phyloP scores from a whole-genome alignment of 2,329 filamentous ascomycete genomes.

The Apiospora aurea region DNA sequence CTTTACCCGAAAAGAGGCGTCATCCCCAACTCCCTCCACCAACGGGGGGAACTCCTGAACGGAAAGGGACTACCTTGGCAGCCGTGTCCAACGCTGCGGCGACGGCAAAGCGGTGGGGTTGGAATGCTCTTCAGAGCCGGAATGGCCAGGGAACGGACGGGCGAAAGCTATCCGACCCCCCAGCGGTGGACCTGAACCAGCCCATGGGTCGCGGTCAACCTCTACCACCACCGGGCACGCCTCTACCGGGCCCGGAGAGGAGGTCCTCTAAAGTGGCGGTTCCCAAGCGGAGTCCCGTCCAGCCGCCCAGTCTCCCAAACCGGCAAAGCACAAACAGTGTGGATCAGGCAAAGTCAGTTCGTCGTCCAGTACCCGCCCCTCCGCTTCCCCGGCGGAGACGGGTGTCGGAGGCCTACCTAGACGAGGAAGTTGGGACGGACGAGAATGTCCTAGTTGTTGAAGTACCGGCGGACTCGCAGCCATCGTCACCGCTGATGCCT shows the following conservation, averaged over 20 bases:
- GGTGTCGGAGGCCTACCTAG: conserved; percentile 38
- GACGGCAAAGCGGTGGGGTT: conserved; percentile 44
- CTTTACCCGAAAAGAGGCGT: conserved; percentile 39
- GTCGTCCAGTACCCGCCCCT: conserved; percentile 38
- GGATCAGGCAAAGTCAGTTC: conserved; percentile 36
- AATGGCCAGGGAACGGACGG: conserved; percentile 38
- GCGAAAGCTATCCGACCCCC: conserved; percentile 41
- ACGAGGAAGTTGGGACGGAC: conserved; percentile 33
- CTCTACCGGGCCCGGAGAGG: conserved; percentile 41
- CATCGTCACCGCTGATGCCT: conserved; percentile 38
- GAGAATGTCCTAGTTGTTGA: conserved; percentile 43
- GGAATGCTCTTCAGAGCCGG: conserved; percentile 42
- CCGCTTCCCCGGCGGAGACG: conserved; percentile 41
- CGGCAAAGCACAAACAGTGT: conserved; percentile 35
- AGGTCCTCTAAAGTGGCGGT: conserved; percentile 33
- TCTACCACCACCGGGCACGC: conserved; percentile 42
- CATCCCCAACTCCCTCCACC: conserved; percentile 30
- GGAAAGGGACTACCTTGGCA: conserved; percentile 39
- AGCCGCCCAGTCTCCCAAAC: conserved; percentile 34
- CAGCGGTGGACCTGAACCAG: conserved; percentile 41
- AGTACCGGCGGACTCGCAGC: conserved; percentile 42
- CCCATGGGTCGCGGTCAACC: conserved; percentile 46
- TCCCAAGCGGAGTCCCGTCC: conserved; percentile 40
- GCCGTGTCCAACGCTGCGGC: conserved; percentile 43
- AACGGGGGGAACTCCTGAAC: conserved; percentile 28